phyloP scores from a whole-genome alignment of 352 stramenopile species.

The Phytophthora chlamydospora region DNA sequence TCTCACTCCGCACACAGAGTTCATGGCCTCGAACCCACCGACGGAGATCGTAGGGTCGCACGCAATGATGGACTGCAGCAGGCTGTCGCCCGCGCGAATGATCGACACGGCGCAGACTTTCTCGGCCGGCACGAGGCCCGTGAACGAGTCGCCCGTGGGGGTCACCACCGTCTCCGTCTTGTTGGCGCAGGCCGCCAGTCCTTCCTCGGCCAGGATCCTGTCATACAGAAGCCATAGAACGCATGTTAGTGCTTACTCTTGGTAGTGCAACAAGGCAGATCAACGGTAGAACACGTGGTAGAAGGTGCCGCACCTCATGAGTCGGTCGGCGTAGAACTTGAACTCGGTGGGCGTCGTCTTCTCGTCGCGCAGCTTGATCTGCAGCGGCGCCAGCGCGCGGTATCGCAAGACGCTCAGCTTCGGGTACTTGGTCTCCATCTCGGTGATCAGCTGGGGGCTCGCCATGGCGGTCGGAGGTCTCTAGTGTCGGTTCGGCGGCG shows the following conservation, averaged over 20 bases:
- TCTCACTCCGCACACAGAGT: background rate
- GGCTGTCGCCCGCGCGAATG: constrained; percentile 90
- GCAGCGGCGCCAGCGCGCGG: constrained; percentile 63
- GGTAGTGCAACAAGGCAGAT: background rate
- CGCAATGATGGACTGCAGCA: constrained; percentile 91
- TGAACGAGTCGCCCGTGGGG: constrained; percentile 71
- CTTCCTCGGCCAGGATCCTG: constrained; percentile 77
- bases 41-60: constrained; percentile 88
- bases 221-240: background rate
- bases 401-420: constrained; percentile 74
- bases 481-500: background rate
- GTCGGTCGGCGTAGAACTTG: constrained; percentile 80
- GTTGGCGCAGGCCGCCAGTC: constrained; percentile 65
- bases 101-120: constrained; percentile 94
- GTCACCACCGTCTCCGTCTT: constrained; percentile 65
- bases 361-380: constrained; percentile 78
- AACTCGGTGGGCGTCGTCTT: constrained; percentile 73
- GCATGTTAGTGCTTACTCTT: background rate
- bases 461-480: constrained; percentile 41
- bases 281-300: no score
- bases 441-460: constrained; percentile 42
- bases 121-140: constrained; percentile 53
- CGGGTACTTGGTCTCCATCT: constrained; percentile 66
- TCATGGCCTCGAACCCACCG: constrained; percentile 23
- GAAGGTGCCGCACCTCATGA: constrained; percentile 58